Evolutionary conservation across 768 basidiomycete genomes (phyloP), one percentile per base, ranked within the genome.

Genomic region (Leccinum longicurvipes): DNA sequence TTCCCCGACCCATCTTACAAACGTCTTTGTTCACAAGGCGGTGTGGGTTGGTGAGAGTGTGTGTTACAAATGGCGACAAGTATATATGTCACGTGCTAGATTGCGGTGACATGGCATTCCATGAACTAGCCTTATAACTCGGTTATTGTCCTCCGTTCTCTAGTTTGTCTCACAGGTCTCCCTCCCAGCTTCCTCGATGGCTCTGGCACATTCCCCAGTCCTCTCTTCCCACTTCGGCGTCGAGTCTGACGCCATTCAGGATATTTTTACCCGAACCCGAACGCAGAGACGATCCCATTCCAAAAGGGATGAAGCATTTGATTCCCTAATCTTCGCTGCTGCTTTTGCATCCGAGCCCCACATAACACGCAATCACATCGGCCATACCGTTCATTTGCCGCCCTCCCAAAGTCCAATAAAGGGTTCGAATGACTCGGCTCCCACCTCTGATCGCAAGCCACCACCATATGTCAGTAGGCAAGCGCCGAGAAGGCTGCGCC

Each of bases 301-400:
- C 36, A 77, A 85, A 45, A 78, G 87, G 41, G 89, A 92, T 68
- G 84, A 87, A 6, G 81, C 83, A 0, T 79, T 93, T 39, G 91
- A 93, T 66, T 87, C 91, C 19, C 75, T 93, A 6, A 75, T 93
- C 51, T 80, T 93, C 53, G 90, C 89, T 27, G 87, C 87, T 0
- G 89, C 85, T 6, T 79, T 81, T 10, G 85, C 88, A 0, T 85
- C 88, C 1, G 86, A 85, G 4, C 87, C 89, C 10, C 82, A 90
- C 58, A 79, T 89, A 53, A 93, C 93, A 36, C 80, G 90, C 45
- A 91, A 93, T 63, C 93, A 95, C 69, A 91, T 89, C 65, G 81
- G 86, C 48, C 93, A 95, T 69, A 87, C 88, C 63, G 84, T 87
- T 70, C 85, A 84, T 62, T 32, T 52, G 1, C 86, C 87, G 0